Evolutionary conservation across 2,329 filamentous ascomycete species (phyloP).

Genomic region (Pyrenophora graminea): DNA sequence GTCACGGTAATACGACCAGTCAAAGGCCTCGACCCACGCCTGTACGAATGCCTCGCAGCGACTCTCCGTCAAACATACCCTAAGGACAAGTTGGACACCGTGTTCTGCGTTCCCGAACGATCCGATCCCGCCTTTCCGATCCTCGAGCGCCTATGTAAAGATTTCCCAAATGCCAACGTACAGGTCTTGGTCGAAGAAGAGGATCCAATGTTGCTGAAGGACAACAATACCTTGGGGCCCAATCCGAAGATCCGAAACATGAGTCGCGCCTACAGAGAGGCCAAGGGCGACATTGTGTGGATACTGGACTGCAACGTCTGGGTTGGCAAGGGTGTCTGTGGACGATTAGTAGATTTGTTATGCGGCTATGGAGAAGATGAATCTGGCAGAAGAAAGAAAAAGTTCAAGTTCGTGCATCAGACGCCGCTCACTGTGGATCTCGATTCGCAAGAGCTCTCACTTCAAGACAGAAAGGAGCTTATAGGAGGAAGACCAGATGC

Average conservation of each 20-base stretch:
- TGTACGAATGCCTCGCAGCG: slow-evolving; percentile 90
- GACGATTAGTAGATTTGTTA: slow-evolving; percentile 86
- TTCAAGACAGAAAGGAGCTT: slow-evolving; percentile 39
- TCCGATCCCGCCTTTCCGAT: slow-evolving; percentile 77
- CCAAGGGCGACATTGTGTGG: slow-evolving; percentile 85
- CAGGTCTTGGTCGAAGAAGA: slow-evolving; percentile 80
- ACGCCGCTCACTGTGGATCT: slow-evolving; percentile 85
- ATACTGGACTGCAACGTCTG: slow-evolving; percentile 96
- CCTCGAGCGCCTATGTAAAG: slow-evolving; percentile 69
- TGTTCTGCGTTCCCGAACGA: slow-evolving; percentile 77
- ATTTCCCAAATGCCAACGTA: slow-evolving; percentile 74
- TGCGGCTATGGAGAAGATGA: slow-evolving; percentile 64
- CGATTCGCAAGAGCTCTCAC: slow-evolving; percentile 34
- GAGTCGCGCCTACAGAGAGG: slow-evolving; percentile 88
- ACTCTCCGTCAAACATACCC: slow-evolving; percentile 86
- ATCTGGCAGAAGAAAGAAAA: slow-evolving; percentile 41
- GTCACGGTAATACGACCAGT: slow-evolving; percentile 91
- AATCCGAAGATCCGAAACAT: slow-evolving; percentile 99
- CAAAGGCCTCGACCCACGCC: slow-evolving; percentile 85
- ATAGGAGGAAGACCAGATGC: slow-evolving; percentile 31
- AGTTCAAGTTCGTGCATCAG: slow-evolving; percentile 91
- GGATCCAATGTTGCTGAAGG: slow-evolving; percentile 68
- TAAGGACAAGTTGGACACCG: slow-evolving; percentile 72
- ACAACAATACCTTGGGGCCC: slow-evolving; percentile 69
- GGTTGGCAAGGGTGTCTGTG: slow-evolving; percentile 77